phyloP scores from a whole-genome alignment of 2,329 filamentous ascomycete species.

The Macrophomina pseudophaseolina region DNA sequence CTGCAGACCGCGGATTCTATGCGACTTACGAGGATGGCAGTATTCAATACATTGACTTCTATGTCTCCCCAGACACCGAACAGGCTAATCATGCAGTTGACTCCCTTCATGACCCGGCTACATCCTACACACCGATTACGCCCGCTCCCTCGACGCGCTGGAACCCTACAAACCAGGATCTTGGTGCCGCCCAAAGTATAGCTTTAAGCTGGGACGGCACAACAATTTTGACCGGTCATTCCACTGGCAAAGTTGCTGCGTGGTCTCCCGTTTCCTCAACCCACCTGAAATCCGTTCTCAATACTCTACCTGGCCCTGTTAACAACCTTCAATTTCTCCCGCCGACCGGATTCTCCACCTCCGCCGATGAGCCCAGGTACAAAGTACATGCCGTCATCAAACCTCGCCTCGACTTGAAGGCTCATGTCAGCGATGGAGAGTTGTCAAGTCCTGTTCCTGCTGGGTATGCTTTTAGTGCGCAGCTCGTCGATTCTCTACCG shows the following conservation, averaged over 20 bases:
- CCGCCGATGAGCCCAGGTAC: constrained; percentile 45
- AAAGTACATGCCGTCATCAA: constrained; percentile 72
- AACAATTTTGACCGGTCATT: constrained; percentile 78
- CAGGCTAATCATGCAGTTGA: constrained; percentile 44
- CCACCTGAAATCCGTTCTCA: constrained; percentile 65
- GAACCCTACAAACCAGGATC: constrained; percentile 63
- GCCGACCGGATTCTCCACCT: constrained; percentile 56
- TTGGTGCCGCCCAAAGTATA: constrained; percentile 70
- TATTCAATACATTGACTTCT: constrained; percentile 81
- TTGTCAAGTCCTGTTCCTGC: constrained; percentile 50
- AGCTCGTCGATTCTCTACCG: constrained; percentile 55
- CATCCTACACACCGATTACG: constrained; percentile 47
- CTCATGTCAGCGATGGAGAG: constrained; percentile 36
- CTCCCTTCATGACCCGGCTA: constrained; percentile 56
- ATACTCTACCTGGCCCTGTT: constrained; percentile 76
- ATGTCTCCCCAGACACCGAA: constrained; percentile 46
- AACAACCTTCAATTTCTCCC: constrained; percentile 80
- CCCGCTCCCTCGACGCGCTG: constrained; percentile 43
- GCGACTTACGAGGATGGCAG: constrained; percentile 80
- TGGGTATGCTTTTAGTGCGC: constrained; percentile 69
- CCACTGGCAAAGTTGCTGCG: constrained; percentile 74
- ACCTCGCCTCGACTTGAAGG: constrained; percentile 69
- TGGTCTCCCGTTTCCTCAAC: constrained; percentile 69
- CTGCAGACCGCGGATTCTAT: constrained; percentile 82
- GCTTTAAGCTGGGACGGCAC: constrained; percentile 83